Base-by-base conservation (phyloP, 306 rosid species). In the Inga leiocalycina region DNA sequence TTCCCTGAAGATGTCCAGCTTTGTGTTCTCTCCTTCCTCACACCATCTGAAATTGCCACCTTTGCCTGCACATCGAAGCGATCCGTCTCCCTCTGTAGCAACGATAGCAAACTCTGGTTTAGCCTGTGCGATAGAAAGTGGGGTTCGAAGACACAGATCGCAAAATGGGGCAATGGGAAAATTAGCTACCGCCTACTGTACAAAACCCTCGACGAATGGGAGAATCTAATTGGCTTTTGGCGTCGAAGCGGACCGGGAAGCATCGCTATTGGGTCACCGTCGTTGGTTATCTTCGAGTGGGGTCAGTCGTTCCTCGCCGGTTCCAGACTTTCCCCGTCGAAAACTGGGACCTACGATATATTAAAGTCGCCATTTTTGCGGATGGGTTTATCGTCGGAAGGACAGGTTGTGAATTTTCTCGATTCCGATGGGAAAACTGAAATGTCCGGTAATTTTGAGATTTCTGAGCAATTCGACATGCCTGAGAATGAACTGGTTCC, bases 1-100 rank as follows among this genome's bases (percentile, higher is more conserved):
- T 94, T 94, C 84, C 95, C 98, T 0, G 98, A 92, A 66, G 99
- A 96, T 49, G 93, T 96, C 76, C 99, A 86, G 88, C 86, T 92
- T 43, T 90, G 94, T 85, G 87, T 97, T 52, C 93, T 97, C 77
- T 94, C 99, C 35, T 94, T 97, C 85, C 97, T 97, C 11, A 59
- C 85, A 3, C 97, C 89, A 10, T 4, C 91, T 17, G 98, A 94
- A 41, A 88, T 94, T 11, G 87, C 94, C 49, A 46, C 85, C 45
- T 89, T 97, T 83, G 92, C 97, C 2, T 94, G 93, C 90, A 92
- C 98, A 17, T 94, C 98, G 22, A 94, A 87, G 81, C 94, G 89
- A 4, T 90, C 82, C 79, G 86, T 59, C 6, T 84, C 88, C 0
- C 91, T 97, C 37, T 97, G 94, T 85, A 80, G 76, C 45, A 71